phyloP scores from a whole-genome alignment of 2,329 filamentous ascomycete species.

The Cyphellophora europaea region DNA sequence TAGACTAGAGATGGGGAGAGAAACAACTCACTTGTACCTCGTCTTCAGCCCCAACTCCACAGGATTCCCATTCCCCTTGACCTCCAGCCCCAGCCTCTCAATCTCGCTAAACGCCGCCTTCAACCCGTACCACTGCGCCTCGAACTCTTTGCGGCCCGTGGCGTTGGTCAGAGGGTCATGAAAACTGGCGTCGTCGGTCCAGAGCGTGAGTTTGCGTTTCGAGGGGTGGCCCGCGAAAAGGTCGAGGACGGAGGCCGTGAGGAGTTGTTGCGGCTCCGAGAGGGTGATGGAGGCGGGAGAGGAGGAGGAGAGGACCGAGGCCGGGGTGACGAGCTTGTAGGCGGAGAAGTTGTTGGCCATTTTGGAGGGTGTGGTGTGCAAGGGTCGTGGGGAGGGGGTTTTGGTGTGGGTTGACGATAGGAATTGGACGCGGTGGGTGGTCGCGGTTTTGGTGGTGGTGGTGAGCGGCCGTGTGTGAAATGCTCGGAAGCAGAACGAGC shows the following conservation, averaged over 20 bases:
- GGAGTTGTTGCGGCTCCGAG: conserved; percentile 39
- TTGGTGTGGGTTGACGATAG: conserved; percentile 1
- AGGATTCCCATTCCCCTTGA: conserved; percentile 48
- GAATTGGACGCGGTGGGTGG: neutral
- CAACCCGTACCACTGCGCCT: conserved; percentile 51
- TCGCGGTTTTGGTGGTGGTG: neutral
- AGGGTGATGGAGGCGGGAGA: conserved; percentile 43
- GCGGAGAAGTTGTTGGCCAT: neutral
- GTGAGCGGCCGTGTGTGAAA: conserved; percentile 1
- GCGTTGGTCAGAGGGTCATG: conserved; percentile 51
- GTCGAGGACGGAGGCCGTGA: conserved; percentile 52
- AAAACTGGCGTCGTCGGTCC: conserved; percentile 50
- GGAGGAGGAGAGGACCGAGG: conserved; percentile 41
- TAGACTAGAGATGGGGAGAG: too few species aligned
- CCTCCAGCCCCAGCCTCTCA: conserved; percentile 43
- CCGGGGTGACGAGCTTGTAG: conserved; percentile 6
- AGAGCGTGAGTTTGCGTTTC: conserved; percentile 28
- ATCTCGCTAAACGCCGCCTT: conserved; percentile 50
- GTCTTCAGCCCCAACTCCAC: conserved; percentile 48
- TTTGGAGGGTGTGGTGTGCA: neutral
- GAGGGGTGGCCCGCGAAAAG: conserved; percentile 41
- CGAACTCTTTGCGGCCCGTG: conserved; percentile 43
- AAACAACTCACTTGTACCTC: conserved; percentile 28
- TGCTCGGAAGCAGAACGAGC: neutral
- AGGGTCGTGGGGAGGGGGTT: conserved; percentile 3